Base-by-base conservation (phyloP, 1,284 basidiomycete species). In the Naganishia albida region DNA sequence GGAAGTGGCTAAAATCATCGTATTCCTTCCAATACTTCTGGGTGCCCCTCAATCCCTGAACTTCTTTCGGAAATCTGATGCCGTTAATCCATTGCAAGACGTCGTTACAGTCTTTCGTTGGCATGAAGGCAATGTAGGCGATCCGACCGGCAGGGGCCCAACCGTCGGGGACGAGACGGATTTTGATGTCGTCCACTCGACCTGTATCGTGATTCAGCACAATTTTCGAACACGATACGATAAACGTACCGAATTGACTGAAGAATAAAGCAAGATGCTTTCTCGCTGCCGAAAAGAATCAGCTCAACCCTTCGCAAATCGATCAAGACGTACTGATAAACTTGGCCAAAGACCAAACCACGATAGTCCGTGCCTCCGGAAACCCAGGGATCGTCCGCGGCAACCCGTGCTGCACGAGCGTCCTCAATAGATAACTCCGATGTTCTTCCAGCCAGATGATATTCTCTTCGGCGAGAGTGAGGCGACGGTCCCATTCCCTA, bases 251-350 rank as follows among this genome's bases (percentile, higher is more conserved):
- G 39, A 50, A 60, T 42, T 60, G 57, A 34, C 46, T 50, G 15
- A 60, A 60, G 34, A 48, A 60, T 15, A 60, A 34, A 10, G 57
- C 34, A 6, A 60, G 23, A n/a, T 60, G 57, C n/a, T 50, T 60
- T 18, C 57, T 46, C 12, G 57, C 57, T 60, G 30, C 25, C 28
- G 6, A 23, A 40, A 16, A 6, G 7, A n/a, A n/a, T 34, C 50
- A 44, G 15, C 28, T 10, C 42, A 23, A 42, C 16, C 6, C 26
- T 7, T 30, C 20, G 15, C 20, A 23, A 6, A 34, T 34, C 34
- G 6, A 34, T 10, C 34, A 13, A 13, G 20, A 50, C 57, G 8
- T 26, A 60, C 57, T 60, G 20, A 48, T 40, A 13, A 49, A 50
- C 26, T 42, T 60, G 10, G 57, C 46, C 7, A 60, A n/a, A 12